These are phyloP conservation scores for Termitomyces sp. DNA, from an alignment of 768 basidiomycete genomes.

Conservation along the genomic window DNA sequence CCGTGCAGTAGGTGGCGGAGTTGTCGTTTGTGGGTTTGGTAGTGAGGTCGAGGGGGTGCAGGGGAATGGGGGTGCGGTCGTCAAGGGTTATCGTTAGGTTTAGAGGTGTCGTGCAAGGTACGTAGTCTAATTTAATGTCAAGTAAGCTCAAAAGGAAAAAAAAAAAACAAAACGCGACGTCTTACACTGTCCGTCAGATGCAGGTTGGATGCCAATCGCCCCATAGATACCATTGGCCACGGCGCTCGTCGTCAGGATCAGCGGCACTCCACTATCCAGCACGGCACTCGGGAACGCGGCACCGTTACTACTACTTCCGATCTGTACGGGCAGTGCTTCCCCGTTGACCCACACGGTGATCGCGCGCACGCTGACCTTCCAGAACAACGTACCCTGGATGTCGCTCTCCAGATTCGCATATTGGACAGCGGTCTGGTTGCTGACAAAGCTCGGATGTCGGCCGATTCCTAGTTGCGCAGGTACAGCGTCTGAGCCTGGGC, in stretches of 20 bases:
- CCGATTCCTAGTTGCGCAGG: constrained; percentile 68
- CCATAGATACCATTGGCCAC: constrained; percentile 79
- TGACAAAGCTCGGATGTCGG: constrained; percentile 52
- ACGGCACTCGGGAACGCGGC: constrained; percentile 52
- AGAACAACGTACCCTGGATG: constrained; percentile 41
- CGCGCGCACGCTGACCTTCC: constrained; percentile 53
- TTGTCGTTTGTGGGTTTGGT: constrained; percentile 37
- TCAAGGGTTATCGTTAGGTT: constrained; percentile 69
- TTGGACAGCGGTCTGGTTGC: constrained; percentile 43
- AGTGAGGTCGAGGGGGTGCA: constrained; percentile 77
- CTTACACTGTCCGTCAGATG: constrained; percentile 55
- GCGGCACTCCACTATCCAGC: constrained; percentile 67
- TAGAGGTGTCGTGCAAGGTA: constrained; percentile 64
- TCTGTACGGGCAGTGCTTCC: constrained; percentile 25
- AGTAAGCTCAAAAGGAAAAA: background rate
- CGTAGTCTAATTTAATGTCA: constrained; percentile 48
- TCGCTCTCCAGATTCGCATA: constrained; percentile 45
- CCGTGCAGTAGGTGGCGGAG: constrained; percentile 41
- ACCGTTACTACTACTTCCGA: constrained; percentile 37
- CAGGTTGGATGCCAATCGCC: constrained; percentile 57
- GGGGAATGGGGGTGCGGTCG: constrained; percentile 44
- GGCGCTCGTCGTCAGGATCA: constrained; percentile 52
- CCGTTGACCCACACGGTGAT: constrained; percentile 60
- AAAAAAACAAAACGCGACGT: no score
- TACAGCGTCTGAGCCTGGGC: constrained; percentile 54